Evolutionary conservation across 75 land plant species (phyloP).

Genomic region (Sequoia sempervirens): DNA sequence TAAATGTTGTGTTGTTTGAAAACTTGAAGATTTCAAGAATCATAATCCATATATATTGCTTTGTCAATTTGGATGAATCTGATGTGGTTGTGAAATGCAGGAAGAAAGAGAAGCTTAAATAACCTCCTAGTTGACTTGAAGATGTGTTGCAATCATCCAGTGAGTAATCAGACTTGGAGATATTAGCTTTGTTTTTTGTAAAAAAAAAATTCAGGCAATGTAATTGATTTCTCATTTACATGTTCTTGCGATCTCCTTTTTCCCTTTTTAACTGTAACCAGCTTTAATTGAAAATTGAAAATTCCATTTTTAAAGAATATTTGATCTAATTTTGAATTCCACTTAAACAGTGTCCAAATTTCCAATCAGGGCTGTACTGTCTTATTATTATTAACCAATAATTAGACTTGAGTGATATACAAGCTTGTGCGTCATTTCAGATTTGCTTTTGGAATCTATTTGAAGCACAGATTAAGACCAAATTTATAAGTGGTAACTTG

Average conservation of each 20-base stretch:
- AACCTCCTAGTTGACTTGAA: constrained; percentile 29
- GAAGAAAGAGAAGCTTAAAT: constrained; percentile 28
- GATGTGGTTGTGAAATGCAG: constrained; percentile 13
- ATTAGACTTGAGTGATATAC: background rate
- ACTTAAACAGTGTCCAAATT: background rate
- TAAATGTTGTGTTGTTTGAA: background rate
- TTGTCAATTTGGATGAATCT: background rate
- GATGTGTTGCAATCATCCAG: constrained; percentile 44
- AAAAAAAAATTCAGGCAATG: background rate
- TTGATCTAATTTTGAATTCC: background rate
- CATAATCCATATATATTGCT: background rate
- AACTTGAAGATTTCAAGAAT: background rate
- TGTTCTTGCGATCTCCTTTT: background rate
- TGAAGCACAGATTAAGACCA: background rate
- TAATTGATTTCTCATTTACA: background rate
- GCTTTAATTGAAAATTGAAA: background rate
- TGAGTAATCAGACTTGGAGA: constrained; percentile 11
- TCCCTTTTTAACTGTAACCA: background rate
- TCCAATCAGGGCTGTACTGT: background rate
- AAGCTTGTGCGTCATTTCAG: background rate
- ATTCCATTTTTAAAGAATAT: background rate
- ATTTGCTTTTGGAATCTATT: background rate
- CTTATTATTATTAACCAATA: background rate
- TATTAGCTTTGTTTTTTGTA: background rate
- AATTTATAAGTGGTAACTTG: background rate